Conservation (phyloP, 352 stramenopile genomes). For the Pythium vanterpoolii region DNA sequence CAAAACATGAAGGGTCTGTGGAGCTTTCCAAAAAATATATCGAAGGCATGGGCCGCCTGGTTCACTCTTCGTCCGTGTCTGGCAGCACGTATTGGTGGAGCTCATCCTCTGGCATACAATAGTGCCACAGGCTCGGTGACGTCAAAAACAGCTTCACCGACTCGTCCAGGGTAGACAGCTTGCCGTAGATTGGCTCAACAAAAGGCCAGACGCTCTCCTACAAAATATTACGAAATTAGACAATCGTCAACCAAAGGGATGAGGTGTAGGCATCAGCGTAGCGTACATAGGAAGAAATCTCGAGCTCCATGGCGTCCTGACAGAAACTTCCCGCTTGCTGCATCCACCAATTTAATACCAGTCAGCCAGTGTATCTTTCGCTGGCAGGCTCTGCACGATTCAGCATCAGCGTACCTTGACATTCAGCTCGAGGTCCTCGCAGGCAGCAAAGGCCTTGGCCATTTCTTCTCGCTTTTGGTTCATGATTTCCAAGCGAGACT, state of each 20-base stretch:
- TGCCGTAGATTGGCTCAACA: constrained; percentile 71
- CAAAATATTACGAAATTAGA: background rate
- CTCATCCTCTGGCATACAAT: constrained; percentile 76
- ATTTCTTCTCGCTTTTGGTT: constrained; percentile 80
- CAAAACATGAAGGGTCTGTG: too few relatives aligned
- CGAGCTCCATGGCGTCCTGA: constrained; percentile 76
- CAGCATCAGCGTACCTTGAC: constrained; percentile 42
- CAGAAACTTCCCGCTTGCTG: constrained; percentile 76
- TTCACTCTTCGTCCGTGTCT: constrained; percentile 47
- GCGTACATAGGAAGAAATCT: constrained; percentile 67
- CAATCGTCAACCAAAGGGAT: background rate
- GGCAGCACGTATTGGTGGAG: constrained; percentile 77
- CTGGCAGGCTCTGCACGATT: background rate
- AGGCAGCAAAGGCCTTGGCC: constrained; percentile 62
- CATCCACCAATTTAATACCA: background rate
- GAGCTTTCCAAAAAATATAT: too few relatives aligned
- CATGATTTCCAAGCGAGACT: constrained; percentile 84
- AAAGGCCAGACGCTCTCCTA: constrained; percentile 83
- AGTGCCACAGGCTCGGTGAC: constrained; percentile 76
- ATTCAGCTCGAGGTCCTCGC: constrained; percentile 72
- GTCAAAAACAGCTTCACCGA: constrained; percentile 69
- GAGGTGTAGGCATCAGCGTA: too few relatives aligned
- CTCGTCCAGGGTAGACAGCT: constrained; percentile 59
- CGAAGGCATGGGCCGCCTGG: background rate
- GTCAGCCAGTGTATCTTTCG: background rate